Evolutionary conservation across 2,329 filamentous ascomycete genomes (phyloP), one percentile per base, ranked within the genome.

Genomic region (Pseudocercospora eumusae): DNA sequence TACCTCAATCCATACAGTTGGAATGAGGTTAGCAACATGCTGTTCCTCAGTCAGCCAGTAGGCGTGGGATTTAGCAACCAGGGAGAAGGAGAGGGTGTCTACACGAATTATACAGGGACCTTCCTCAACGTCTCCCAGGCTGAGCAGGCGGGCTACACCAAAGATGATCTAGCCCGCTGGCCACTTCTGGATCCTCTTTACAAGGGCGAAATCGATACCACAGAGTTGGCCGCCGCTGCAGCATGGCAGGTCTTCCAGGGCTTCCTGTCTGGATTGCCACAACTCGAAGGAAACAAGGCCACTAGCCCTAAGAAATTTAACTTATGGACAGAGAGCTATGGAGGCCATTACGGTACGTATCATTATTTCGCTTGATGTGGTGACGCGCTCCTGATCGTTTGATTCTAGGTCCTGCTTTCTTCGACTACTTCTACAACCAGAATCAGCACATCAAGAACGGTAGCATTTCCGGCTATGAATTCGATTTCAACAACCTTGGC

Each of bases 1-100:
- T 79, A 77, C 0, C 60, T 79, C 9, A 88, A 86, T 68, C 81
- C 83, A 2, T 86, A 81, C 77, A 83, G 83, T 0, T 88, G 85
- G 83, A 88, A 88, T 65, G 83, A 84, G 60, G 79, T 86, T 28
- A 75, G 76, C 47, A 80, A 80, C 60, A 76, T 80, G 74, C 80
- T 90, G 8, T 90, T 86, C 72, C 81, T 90, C 57, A 86, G 89
- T 65, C 85, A 89, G 74, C 88, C 84, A 0, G 80, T 84, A n/a
- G 83, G 83, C 33, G 80, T 82, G 27, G 84, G 84, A 1, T 84
- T 84, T 71, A 83, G 81, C 1, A 85, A 85, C 70, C 78, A 71
- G 25, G 73, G 67, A 5, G 64, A 66, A 62, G 67, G 59, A 18
- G 67, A 72, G 40, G 62, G 63, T 31, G 31, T 59, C 8, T 60